A percentile compares a stretch with the other conserved stretches of the same genome.
Evolutionary conservation across 345 rosid species (phyloP).

Genomic region (Salix purpurea): DNA sequence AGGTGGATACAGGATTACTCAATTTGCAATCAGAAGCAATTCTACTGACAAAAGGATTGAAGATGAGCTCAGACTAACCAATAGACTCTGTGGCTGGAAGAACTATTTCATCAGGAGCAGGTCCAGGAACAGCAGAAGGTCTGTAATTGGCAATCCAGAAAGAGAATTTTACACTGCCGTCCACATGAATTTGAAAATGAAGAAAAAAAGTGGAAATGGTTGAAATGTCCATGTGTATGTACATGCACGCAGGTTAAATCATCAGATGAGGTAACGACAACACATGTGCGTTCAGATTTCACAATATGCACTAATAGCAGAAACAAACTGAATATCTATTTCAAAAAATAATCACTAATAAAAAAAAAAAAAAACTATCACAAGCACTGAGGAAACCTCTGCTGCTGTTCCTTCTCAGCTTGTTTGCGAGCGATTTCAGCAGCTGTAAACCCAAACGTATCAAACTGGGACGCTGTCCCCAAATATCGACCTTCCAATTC

Average conservation of each 20-base stretch:
- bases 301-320: too few relatives aligned
- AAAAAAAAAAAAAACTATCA: slow-evolving; percentile 6
- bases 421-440: slow-evolving; percentile 81
- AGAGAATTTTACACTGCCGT: background rate
- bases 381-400: slow-evolving; percentile 46
- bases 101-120: slow-evolving; percentile 79
- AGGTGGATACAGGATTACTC: slow-evolving; percentile 12
- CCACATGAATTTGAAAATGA: background rate
- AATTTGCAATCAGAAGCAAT: slow-evolving; percentile 2
- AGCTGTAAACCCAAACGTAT: slow-evolving; percentile 97
- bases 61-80: slow-evolving; percentile 50
- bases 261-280: background rate
- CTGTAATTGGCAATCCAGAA: slow-evolving; percentile 34
- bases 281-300: background rate
- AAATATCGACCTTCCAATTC: slow-evolving; percentile 72
- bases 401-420: slow-evolving; percentile 79
- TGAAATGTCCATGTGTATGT: background rate
- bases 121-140: slow-evolving; percentile 96
- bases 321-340: background rate
- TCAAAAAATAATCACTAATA: slow-evolving; percentile 3
- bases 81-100: slow-evolving; percentile 85
- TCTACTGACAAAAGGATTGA: background rate
- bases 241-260: background rate
- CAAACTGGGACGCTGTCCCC: slow-evolving; percentile 76
- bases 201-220: background rate